These are phyloP conservation scores for Sutorius eximius DNA, from an alignment of 1,284 basidiomycete species.

Conservation along the genomic window DNA sequence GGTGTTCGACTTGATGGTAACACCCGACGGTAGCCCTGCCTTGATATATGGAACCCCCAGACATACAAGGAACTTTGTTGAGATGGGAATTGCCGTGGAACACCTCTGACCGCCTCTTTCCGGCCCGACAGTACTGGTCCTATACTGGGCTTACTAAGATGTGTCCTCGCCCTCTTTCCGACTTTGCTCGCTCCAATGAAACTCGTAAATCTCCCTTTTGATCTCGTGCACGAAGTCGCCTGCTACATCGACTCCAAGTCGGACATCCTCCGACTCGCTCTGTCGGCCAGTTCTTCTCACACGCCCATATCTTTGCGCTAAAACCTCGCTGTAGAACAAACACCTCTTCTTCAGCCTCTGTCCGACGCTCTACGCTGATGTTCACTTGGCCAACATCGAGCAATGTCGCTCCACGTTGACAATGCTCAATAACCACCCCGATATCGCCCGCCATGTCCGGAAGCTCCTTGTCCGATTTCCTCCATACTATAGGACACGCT, in stretches of 20 bases:
- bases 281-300: constrained; percentile 46
- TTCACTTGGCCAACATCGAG: constrained; percentile 50
- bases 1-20: too few species aligned
- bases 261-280: constrained; percentile 57
- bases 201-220: constrained; percentile 47
- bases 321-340: constrained; percentile 36
- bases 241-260: constrained; percentile 47
- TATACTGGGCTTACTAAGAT: too few species aligned
- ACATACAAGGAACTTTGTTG: too few species aligned
- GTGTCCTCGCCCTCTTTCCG: too few species aligned
- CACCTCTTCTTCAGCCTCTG: constrained; percentile 51
- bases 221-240: constrained; percentile 66
- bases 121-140: too few species aligned
- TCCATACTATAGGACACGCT: background rate
- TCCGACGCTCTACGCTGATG: constrained; percentile 57
- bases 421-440: constrained; percentile 56
- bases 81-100: too few species aligned
- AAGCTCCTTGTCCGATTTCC: constrained; percentile 48
- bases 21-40: too few species aligned
- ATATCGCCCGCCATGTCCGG: constrained; percentile 64
- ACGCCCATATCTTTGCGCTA: constrained; percentile 17
- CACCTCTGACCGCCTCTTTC: too few species aligned
- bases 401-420: constrained; percentile 62
- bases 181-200: constrained; percentile 12
- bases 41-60: too few species aligned